These are phyloP conservation scores for Poterioochromonas sp. DNA, from an alignment of 352 stramenopile genomes.

Conservation along the genomic window DNA sequence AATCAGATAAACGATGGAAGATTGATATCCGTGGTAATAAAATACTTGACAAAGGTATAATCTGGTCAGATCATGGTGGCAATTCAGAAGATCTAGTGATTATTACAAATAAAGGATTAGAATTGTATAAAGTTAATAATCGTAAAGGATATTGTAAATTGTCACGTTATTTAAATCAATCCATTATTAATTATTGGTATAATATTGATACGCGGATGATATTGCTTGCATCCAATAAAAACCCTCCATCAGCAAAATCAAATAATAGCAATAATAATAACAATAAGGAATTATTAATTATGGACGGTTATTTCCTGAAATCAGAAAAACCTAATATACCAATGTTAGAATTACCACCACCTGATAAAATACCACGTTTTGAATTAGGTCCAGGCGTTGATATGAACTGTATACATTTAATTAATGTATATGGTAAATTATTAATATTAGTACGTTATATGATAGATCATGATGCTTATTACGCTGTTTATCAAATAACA, in stretches of 20 bases:
- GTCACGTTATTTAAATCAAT: not conserved
- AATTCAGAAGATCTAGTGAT: conserved; percentile 14
- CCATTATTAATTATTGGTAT: not conserved
- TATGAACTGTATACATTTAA: not conserved
- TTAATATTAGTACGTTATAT: not conserved
- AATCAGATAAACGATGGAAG: not conserved
- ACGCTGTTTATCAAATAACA: not conserved
- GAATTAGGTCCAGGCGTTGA: conserved; percentile 13
- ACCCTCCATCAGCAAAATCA: not conserved
- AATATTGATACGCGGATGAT: not conserved
- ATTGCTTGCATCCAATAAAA: not conserved
- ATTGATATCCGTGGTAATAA: not conserved
- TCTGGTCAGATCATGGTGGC: conserved; percentile 26
- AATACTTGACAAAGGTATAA: not conserved
- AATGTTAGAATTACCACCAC: conserved; percentile 8
- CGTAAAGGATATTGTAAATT: not conserved
- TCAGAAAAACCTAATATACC: not conserved
- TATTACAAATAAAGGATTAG: conserved; percentile 8
- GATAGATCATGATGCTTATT: not conserved
- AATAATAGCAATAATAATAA: no score
- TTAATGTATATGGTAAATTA: not conserved
- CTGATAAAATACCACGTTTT: conserved; percentile 6
- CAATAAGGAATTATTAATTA: not conserved
- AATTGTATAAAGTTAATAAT: not conserved
- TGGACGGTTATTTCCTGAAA: conserved; percentile 23